Conservation (phyloP, 1,284 basidiomycete species). For the Serendipita sp. region DNA sequence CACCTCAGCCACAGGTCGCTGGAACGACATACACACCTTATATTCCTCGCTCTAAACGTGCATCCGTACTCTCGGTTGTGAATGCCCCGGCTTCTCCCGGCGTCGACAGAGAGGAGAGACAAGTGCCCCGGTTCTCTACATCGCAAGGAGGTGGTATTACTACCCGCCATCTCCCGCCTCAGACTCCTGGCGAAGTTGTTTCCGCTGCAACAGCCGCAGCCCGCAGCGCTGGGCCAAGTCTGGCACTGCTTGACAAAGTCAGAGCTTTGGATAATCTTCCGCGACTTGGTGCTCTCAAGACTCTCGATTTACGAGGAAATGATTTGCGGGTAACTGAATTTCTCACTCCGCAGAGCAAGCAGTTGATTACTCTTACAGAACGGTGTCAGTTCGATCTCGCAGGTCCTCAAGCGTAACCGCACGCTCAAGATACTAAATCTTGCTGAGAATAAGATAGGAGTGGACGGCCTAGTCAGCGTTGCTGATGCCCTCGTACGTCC, state of each 20-base stretch:
- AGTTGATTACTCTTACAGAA: constrained; percentile 27
- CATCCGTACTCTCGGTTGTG: constrained; percentile 1
- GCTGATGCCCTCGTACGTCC: constrained; percentile 74
- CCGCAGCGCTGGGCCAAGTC: constrained; percentile 45
- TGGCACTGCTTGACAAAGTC: constrained; percentile 63
- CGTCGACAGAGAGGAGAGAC: background rate
- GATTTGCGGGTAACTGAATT: constrained; percentile 53
- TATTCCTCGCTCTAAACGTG: constrained; percentile 48
- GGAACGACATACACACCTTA: constrained; percentile 73
- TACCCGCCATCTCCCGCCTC: constrained; percentile 37
- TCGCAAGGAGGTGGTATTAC: constrained; percentile 68
- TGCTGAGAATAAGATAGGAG: constrained; percentile 85
- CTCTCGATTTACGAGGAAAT: constrained; percentile 83
- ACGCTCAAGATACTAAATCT: constrained; percentile 90
- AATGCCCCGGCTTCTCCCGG: constrained; percentile 18
- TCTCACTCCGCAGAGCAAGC: constrained; percentile 9
- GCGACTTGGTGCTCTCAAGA: constrained; percentile 70
- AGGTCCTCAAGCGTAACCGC: constrained; percentile 89
- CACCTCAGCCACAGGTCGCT: constrained; percentile 13
- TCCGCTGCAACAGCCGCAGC: constrained; percentile 17
- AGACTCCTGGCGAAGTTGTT: constrained; percentile 11
- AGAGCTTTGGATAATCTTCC: constrained; percentile 75
- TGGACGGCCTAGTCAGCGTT: constrained; percentile 62
- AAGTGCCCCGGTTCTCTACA: constrained; percentile 25
- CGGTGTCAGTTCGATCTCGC: constrained; percentile 82